Evolutionary conservation across 1,284 basidiomycete species (phyloP).

Genomic region (Mycosarcoma mackinlayi): DNA sequence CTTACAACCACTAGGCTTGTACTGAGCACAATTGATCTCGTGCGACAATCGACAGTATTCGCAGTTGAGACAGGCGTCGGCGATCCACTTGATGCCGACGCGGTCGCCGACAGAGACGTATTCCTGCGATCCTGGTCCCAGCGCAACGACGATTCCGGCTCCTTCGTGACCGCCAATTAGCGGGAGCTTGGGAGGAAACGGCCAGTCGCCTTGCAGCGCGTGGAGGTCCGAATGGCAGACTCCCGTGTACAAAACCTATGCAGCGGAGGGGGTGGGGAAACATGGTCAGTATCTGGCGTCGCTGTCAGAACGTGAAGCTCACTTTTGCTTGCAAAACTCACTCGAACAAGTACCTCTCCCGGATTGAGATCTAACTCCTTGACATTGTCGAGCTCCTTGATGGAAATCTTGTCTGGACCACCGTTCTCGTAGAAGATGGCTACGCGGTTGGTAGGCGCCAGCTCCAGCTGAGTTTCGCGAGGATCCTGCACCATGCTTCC

Average conservation of each 20-base stretch:
- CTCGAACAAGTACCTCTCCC: conserved; percentile 82
- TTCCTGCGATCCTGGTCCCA: conserved; percentile 76
- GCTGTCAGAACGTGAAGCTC: too few species aligned
- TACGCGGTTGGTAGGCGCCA: conserved; percentile 34
- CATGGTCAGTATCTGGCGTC: too few species aligned
- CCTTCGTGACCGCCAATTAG: conserved; percentile 87
- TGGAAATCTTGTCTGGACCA: conserved; percentile 42
- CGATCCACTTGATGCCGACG: conserved; percentile 80
- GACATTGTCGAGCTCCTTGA: conserved; percentile 28
- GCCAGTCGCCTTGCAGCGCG: conserved; percentile 65
- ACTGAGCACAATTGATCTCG: conserved; percentile 73
- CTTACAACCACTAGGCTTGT: conserved; percentile 68
- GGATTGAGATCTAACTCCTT: conserved; percentile 73
- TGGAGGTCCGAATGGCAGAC: conserved; percentile 53
- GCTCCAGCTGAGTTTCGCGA: conserved; percentile 32
- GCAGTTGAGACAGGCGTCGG: conserved; percentile 77
- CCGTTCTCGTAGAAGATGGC: conserved; percentile 54
- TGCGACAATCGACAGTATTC: conserved; percentile 78
- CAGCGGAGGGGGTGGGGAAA: too few species aligned
- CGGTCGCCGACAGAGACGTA: conserved; percentile 77
- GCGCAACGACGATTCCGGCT: conserved; percentile 76
- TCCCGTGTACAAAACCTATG: conserved; percentile 41
- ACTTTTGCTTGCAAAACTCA: too few species aligned
- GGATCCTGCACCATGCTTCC: conserved; percentile 33
- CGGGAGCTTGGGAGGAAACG: conserved; percentile 73